phyloP scores from a whole-genome alignment of 768 basidiomycete species.

The Amyloporia xantha region DNA sequence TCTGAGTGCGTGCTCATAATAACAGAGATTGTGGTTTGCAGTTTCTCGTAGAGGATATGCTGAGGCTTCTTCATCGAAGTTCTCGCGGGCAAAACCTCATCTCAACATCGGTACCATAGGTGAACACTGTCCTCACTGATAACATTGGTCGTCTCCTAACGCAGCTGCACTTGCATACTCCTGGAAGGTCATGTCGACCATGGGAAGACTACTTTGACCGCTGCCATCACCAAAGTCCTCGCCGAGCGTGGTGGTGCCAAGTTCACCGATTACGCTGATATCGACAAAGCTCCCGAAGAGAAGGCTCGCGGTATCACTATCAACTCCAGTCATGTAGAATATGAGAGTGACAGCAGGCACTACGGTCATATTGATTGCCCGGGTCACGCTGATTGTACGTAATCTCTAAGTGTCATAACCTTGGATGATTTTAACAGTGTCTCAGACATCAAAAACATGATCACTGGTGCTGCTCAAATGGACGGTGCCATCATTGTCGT shows the following conservation, averaged over 20 bases:
- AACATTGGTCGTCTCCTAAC: not conserved
- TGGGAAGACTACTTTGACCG: conserved; percentile 96
- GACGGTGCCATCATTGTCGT: conserved; percentile 95
- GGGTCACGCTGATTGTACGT: conserved; percentile 89
- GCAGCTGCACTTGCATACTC: no score
- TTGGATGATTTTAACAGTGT: conserved; percentile 9
- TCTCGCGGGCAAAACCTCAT: conserved; percentile 75
- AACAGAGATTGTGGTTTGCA: conserved; percentile 16
- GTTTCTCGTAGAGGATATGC: conserved; percentile 67
- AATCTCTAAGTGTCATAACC: not conserved
- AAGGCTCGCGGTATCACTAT: conserved; percentile 99
- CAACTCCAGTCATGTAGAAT: conserved; percentile 97
- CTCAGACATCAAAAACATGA: conserved; percentile 95
- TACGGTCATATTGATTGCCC: conserved; percentile 99
- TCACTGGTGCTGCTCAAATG: conserved; percentile 98
- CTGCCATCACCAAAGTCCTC: conserved; percentile 92
- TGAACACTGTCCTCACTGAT: no score
- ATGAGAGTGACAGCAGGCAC: conserved; percentile 84
- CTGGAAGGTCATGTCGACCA: conserved; percentile 86
- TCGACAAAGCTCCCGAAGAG: conserved; percentile 99
- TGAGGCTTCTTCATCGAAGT: conserved; percentile 46
- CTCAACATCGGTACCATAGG: conserved; percentile 96
- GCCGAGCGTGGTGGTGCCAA: conserved; percentile 64
- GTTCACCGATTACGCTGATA: conserved; percentile 95
- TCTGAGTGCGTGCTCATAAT: not conserved